Conservation (phyloP, 495 filamentous ascomycete species). For the Chaetomium cochliodes region DNA sequence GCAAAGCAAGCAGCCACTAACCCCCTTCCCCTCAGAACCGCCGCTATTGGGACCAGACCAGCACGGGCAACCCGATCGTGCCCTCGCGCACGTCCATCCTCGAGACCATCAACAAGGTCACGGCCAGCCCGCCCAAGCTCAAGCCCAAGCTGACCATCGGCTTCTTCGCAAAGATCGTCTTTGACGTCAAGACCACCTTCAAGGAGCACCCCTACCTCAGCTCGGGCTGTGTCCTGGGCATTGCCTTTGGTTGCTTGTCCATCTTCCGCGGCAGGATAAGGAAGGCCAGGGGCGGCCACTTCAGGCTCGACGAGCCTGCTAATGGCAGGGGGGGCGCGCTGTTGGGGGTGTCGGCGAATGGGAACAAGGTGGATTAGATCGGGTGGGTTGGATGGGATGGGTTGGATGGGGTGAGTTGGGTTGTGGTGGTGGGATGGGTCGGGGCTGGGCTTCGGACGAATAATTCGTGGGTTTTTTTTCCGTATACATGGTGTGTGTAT, state of each 20-base stretch:
- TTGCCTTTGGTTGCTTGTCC: constrained; percentile 24
- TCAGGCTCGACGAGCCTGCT: constrained; percentile 22
- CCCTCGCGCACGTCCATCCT: constrained; percentile 91
- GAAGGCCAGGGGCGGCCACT: constrained; percentile 12
- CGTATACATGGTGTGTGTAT: constrained; percentile 10
- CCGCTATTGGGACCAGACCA: constrained; percentile 91
- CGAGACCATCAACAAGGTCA: constrained; percentile 81
- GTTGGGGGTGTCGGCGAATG: constrained; percentile 1
- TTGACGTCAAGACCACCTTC: constrained; percentile 66
- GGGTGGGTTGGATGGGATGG: neutral
- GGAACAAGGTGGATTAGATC: constrained; percentile 21
- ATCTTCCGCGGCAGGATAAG: constrained; percentile 23
- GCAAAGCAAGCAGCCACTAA: too few species aligned
- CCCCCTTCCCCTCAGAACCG: constrained; percentile 59
- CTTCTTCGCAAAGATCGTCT: constrained; percentile 72
- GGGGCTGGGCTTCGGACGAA: constrained; percentile 7
- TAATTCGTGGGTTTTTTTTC: neutral
- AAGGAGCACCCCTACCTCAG: constrained; percentile 71
- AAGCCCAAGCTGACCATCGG: constrained; percentile 83
- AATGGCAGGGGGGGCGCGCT: constrained; percentile 17
- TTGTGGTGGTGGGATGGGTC: neutral
- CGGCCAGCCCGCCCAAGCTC: constrained; percentile 72
- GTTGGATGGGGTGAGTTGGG: neutral
- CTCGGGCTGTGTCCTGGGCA: constrained; percentile 32
- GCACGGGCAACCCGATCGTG: constrained; percentile 81